These are phyloP conservation scores for Coemansia asiatica DNA, from an alignment of 192 early-diverging fungal genomes.

Conservation along the genomic window DNA sequence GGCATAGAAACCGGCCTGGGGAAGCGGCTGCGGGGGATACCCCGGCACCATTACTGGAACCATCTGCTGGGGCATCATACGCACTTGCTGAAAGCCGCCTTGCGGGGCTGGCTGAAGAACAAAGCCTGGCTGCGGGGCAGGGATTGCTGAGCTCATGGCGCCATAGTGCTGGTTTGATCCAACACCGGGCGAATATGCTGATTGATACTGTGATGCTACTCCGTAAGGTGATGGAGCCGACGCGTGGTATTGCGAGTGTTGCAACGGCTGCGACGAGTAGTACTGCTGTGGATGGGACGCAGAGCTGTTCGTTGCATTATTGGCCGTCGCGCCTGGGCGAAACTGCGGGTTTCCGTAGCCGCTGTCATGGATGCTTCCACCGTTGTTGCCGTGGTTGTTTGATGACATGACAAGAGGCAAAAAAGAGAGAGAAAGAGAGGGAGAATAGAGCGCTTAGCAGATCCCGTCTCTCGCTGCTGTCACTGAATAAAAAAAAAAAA, in stretches of 20 bases:
- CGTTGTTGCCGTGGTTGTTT: slow-evolving; percentile 7
- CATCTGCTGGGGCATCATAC: neutral
- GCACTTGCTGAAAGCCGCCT: neutral
- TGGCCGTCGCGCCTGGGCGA: slow-evolving; percentile 38
- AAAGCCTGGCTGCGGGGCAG: slow-evolving; percentile 25
- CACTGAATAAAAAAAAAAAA: neutral
- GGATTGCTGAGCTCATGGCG: slow-evolving; percentile 25
- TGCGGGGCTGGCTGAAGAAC: slow-evolving; percentile 15
- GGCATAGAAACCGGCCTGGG: neutral
- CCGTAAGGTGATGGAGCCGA: slow-evolving; percentile 7
- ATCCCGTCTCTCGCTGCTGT: too few relatives aligned
- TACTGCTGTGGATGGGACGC: slow-evolving; percentile 8
- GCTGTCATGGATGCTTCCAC: slow-evolving; percentile 14
- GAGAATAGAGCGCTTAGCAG: neutral
- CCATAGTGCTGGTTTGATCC: slow-evolving; percentile 8
- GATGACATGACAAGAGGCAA: slow-evolving; percentile 1
- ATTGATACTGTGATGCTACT: slow-evolving; percentile 14
- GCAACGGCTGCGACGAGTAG: slow-evolving; percentile 8
- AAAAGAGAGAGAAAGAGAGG: too few relatives aligned
- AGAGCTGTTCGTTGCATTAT: slow-evolving; percentile 19
- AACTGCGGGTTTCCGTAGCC: slow-evolving; percentile 28
- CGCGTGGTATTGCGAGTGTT: neutral
- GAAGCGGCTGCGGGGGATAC: neutral
- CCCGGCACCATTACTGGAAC: neutral
- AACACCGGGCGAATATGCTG: slow-evolving; percentile 4